Evolutionary conservation across 2,329 filamentous ascomycete species (phyloP).

Genomic region (Fusarium solani-melongenae): DNA sequence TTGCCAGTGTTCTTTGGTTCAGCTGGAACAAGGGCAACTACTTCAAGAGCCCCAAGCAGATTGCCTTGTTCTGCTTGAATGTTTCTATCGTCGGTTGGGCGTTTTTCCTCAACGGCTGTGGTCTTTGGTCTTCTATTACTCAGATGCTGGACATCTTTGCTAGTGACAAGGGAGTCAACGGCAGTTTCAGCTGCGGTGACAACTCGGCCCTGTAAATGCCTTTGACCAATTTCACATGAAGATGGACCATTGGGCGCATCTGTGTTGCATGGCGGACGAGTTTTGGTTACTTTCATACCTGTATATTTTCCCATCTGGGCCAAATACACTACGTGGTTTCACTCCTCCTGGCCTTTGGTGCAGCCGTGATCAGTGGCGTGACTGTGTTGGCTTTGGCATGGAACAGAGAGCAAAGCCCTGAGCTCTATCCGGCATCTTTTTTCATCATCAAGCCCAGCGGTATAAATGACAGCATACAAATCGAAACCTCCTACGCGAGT

Average conservation of each 20-base stretch:
- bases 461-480: not conserved
- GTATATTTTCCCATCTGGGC: not conserved
- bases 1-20: constrained; percentile 26
- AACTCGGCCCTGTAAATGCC: not conserved
- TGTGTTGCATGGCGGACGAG: not conserved
- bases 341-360: not conserved
- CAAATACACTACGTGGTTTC: not conserved
- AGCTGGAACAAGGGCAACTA: constrained; percentile 11
- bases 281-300: not conserved
- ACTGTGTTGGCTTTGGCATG: not conserved
- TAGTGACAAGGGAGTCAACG: not conserved
- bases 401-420: not conserved
- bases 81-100: constrained; percentile 21
- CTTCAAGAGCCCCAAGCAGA: constrained; percentile 21
- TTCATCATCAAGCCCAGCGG: not conserved
- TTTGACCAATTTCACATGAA: not conserved
- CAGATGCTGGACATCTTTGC: constrained; percentile 27
- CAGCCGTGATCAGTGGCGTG: not conserved
- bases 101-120: constrained; percentile 31
- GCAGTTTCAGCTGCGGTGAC: constrained; percentile 24
- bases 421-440: not conserved
- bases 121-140: constrained; percentile 32
- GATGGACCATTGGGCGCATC: not conserved
- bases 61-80: constrained; percentile 24
- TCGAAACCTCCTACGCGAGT: not conserved